These are phyloP conservation scores for Xylaria sp. DNA, from an alignment of 2,329 filamentous ascomycete genomes.

Conservation along the genomic window DNA sequence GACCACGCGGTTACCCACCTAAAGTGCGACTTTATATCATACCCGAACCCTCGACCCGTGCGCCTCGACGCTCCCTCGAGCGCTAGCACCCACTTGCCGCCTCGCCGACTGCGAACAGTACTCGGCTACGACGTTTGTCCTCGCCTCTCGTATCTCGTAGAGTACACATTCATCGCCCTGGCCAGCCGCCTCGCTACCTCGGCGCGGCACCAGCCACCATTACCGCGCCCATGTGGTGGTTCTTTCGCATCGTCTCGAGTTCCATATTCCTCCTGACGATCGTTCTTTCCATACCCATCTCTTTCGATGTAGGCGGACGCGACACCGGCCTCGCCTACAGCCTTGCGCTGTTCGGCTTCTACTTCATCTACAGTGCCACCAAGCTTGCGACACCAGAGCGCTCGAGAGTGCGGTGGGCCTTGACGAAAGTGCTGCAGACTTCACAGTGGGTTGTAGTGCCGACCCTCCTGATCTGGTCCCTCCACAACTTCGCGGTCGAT, in stretches of 20 bases:
- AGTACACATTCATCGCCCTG: constrained; percentile 37
- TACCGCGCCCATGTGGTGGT: constrained; percentile 77
- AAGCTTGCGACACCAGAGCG: constrained; percentile 82
- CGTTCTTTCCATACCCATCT: constrained; percentile 93
- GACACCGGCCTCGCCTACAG: constrained; percentile 96
- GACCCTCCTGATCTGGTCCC: constrained; percentile 88
- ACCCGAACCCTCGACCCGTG: constrained; percentile 10
- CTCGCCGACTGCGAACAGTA: constrained; percentile 18
- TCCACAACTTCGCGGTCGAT: constrained; percentile 95
- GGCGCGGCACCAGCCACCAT: constrained; percentile 51
- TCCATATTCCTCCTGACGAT: constrained; percentile 89
- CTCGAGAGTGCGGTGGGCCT: constrained; percentile 77
- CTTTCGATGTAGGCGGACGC: constrained; percentile 96
- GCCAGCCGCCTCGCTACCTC: constrained; percentile 48
- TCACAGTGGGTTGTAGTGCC: constrained; percentile 91
- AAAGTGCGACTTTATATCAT: constrained; percentile 9
- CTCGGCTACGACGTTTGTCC: constrained; percentile 1
- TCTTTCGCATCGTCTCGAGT: constrained; percentile 82
- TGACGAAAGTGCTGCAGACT: constrained; percentile 75
- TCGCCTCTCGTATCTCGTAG: neutral
- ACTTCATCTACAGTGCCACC: constrained; percentile 85
- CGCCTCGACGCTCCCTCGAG: constrained; percentile 3
- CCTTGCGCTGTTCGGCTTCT: constrained; percentile 87
- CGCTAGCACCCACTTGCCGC: neutral
- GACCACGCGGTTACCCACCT: constrained; percentile 19